Conservation (phyloP, 345 rosid genomes). For the Barbarea vulgaris region DNA sequence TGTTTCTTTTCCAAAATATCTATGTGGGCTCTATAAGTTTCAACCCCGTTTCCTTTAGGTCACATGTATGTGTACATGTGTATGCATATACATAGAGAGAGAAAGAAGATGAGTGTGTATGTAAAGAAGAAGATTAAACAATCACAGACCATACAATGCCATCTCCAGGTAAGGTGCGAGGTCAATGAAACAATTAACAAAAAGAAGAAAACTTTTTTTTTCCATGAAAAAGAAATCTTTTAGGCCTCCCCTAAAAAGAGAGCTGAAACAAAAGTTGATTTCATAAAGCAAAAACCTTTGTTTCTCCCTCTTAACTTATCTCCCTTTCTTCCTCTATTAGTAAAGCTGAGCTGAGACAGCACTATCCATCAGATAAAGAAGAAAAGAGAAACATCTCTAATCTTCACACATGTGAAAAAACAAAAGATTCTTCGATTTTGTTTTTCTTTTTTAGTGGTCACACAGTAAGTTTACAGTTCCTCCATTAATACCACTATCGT, state of each 20-base stretch:
- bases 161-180: constrained; percentile 41
- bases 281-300: constrained; percentile 39
- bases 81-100: constrained; percentile 22
- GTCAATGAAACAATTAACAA: constrained; percentile 39
- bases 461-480: constrained; percentile 1
- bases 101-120: constrained; percentile 9
- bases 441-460: constrained; percentile 32
- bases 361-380: constrained; percentile 30
- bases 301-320: constrained; percentile 33
- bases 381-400: constrained; percentile 5
- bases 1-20: constrained; percentile 34
- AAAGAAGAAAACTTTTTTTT: constrained; percentile 33
- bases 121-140: constrained; percentile 33
- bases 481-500: constrained; percentile 12
- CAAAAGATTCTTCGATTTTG: constrained; percentile 35
- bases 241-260: constrained; percentile 22
- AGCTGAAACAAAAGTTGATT: constrained; percentile 38
- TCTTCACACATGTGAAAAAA: constrained; percentile 39
- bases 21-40: constrained; percentile 38
- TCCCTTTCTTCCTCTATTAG: constrained; percentile 34
- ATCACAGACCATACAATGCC: constrained; percentile 39
- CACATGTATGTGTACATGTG: constrained; percentile 17
- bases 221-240: constrained; percentile 15
- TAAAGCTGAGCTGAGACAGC: constrained; percentile 37
- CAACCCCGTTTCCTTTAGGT: constrained; percentile 29